Base-by-base conservation (phyloP, 306 rosid genomes). In the Corylus avellana region DNA sequence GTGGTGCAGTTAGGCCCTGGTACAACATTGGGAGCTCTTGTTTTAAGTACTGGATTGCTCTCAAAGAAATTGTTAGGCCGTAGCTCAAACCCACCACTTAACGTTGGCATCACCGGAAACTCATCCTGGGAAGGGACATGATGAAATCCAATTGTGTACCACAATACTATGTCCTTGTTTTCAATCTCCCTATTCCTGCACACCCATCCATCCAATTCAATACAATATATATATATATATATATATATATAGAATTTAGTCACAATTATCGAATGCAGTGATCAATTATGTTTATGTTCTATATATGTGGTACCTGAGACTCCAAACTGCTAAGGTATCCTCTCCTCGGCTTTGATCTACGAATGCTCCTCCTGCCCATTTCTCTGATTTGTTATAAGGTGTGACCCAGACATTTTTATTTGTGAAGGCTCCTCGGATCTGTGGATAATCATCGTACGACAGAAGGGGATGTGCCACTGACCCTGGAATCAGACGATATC, bases 31-130 rank as follows among this genome's bases (percentile, higher is more conserved):
- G 88, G 85, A 50, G 89, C 64, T 10, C 61, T 83, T 5, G 75
- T 85, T 72, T 89, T 91, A 8, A 89, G 92, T 12, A 88, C 92
- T 1, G 91, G 91, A 71, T 85, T 90, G 75, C 89, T 87, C 76
- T 90, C 91, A 57, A 92, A 92, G 84, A 92, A 90, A 85, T 92
- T 92, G 2, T 90, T 83, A 13, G 94, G 94, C 48, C 90, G 85
- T 39, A 92, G 78, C 81, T 92, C 97, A 79, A 90, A 82, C 47
- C 81, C 85, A 47, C 80, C 80, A 77, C 80, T 92, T 61, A 92
- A 53, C 4, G 87, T 81, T 14, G 94, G 91, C 97, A 92, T 87
- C 78, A 87, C 63, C 9, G 97, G 91, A 51, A 81, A 90, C 12
- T 87, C 97, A 14, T 92, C 94, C 37, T 88, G 97, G 59, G 81